Conservation (phyloP, 2,329 filamentous ascomycete genomes). For the Cladosporium oxysporum region DNA sequence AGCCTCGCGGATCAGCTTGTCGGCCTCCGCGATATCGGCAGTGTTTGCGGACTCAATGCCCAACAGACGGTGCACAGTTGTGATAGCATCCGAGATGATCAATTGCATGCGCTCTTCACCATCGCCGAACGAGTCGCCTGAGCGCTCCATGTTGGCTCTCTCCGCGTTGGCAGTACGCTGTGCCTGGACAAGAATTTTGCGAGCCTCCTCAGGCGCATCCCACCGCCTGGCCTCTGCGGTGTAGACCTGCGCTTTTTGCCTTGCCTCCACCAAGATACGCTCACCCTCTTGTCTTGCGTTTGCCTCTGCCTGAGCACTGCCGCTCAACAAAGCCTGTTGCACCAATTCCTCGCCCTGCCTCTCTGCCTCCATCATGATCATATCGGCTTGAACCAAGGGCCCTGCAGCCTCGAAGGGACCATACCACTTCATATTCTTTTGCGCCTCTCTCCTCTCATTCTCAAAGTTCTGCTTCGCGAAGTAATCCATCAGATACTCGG, state of each 20-base stretch:
- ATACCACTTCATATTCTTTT: conserved; percentile 25
- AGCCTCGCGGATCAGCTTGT: neutral
- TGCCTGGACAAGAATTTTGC: conserved; percentile 12
- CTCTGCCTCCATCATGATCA: conserved; percentile 8
- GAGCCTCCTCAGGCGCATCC: conserved; percentile 20
- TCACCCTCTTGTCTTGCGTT: conserved; percentile 25
- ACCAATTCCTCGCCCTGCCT: conserved; percentile 11
- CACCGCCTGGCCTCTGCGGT: conserved; percentile 11
- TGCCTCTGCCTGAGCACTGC: conserved; percentile 12
- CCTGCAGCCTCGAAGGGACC: conserved; percentile 18
- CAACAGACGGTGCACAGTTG: neutral
- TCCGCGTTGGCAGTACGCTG: conserved; percentile 9
- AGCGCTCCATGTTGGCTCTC: conserved; percentile 12
- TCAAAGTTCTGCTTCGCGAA: conserved; percentile 25
- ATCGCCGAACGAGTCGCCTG: neutral
- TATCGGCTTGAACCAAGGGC: conserved; percentile 5
- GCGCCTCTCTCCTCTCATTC: conserved; percentile 23
- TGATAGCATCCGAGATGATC: conserved; percentile 8
- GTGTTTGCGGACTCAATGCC: neutral
- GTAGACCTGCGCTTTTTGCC: neutral
- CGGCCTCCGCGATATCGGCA: neutral
- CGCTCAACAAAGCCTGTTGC: neutral
- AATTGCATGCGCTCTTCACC: conserved; percentile 1
- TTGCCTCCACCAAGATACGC: conserved; percentile 6
- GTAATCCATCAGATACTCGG: conserved; percentile 31